Conservation (phyloP, 2,329 filamentous ascomycete genomes). For the Aspergillus sp. region DNA sequence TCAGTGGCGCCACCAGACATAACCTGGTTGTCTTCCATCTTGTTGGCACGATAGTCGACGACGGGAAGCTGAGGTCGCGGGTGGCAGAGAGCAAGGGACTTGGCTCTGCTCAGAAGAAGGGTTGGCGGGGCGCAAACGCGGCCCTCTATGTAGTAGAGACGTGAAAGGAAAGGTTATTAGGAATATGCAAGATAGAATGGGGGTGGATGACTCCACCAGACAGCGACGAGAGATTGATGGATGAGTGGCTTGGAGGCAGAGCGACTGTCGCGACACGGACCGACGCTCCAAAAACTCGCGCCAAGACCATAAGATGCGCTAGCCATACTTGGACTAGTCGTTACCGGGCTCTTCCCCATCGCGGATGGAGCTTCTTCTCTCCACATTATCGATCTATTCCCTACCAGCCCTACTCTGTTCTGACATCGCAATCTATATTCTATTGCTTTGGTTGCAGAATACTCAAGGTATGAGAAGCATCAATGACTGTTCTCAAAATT, state of each 20-base stretch:
- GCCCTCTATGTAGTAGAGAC: slow-evolving; percentile 4
- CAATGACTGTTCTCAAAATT: no score
- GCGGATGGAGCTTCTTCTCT: background rate
- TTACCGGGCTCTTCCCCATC: background rate
- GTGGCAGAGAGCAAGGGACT: slow-evolving; percentile 34
- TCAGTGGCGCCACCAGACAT: slow-evolving; percentile 30
- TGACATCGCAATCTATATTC: no score
- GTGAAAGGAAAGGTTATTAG: slow-evolving; percentile 6
- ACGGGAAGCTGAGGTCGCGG: slow-evolving; percentile 32
- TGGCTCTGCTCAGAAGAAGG: slow-evolving; percentile 26
- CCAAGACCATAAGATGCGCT: slow-evolving; percentile 29
- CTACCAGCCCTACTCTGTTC: no score
- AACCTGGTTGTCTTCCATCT: slow-evolving; percentile 41
- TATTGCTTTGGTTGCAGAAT: no score
- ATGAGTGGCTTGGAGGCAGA: slow-evolving; percentile 27
- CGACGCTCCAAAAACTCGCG: slow-evolving; percentile 39
- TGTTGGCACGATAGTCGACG: slow-evolving; percentile 26
- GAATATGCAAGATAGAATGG: background rate
- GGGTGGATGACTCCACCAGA: slow-evolving; percentile 11
- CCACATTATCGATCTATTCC: background rate
- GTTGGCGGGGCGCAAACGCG: slow-evolving; percentile 15
- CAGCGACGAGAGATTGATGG: slow-evolving; percentile 9
- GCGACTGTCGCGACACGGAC: slow-evolving; percentile 33
- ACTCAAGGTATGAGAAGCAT: no score
- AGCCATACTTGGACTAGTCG: slow-evolving; percentile 14